Evolutionary conservation across 352 stramenopile species (phyloP).

Genomic region (Blastocystis sp.): DNA sequence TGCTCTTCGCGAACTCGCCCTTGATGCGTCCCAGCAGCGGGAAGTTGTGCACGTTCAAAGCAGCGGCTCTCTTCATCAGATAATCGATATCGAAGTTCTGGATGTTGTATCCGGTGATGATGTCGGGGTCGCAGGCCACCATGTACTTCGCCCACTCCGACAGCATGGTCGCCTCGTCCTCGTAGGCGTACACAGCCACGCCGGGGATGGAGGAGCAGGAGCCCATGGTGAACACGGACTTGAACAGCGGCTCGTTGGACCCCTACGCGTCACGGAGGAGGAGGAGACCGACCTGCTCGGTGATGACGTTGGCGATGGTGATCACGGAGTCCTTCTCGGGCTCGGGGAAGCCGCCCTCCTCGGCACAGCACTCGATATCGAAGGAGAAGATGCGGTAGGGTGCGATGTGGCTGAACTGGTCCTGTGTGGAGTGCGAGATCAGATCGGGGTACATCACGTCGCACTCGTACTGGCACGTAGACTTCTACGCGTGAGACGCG

Average conservation of each 20-base stretch:
- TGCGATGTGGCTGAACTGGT: slow-evolving; percentile 93
- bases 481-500: slow-evolving; percentile 7
- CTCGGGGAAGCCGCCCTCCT: slow-evolving; percentile 92
- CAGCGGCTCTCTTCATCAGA: slow-evolving; percentile 94
- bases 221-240: slow-evolving; percentile 96
- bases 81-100: slow-evolving; percentile 99
- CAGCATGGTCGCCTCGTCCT: slow-evolving; percentile 93
- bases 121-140: slow-evolving; percentile 92
- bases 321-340: slow-evolving; percentile 95
- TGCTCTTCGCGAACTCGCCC: slow-evolving; percentile 88
- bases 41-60: slow-evolving; percentile 82
- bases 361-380: slow-evolving; percentile 98
- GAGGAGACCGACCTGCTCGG: slow-evolving; percentile 79
- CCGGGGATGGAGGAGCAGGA: slow-evolving; percentile 97
- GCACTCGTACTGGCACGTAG: slow-evolving; percentile 90
- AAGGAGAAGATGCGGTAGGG: slow-evolving; percentile 96
- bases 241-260: slow-evolving; percentile 79
- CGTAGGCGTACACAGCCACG: slow-evolving; percentile 87
- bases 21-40: slow-evolving; percentile 86
- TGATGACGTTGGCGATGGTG: slow-evolving; percentile 96
- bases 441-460: slow-evolving; percentile 97
- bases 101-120: slow-evolving; percentile 99
- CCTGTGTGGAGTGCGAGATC: slow-evolving; percentile 88
- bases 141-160: slow-evolving; percentile 96
- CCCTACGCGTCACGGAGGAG: slow-evolving; percentile 79